Conservation (phyloP, 2,329 filamentous ascomycete genomes). For the Cladosporium sp. region DNA sequence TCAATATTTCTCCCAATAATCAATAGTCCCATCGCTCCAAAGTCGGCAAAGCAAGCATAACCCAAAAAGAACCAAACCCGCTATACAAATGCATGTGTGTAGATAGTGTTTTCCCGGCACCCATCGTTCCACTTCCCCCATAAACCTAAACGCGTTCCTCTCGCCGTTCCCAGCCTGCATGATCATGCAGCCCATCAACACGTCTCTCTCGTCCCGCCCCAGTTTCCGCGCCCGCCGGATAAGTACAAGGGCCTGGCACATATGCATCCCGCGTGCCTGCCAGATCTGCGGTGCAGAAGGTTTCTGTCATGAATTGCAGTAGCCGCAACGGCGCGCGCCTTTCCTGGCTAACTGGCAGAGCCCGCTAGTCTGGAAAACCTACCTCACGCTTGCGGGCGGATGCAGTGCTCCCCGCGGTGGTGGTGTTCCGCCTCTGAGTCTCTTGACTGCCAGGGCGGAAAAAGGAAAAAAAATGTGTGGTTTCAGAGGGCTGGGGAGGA, state of each 20-base stretch:
- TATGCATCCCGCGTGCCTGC: neutral
- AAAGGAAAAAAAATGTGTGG: slow-evolving; percentile 10
- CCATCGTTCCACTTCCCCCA: neutral
- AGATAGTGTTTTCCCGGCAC: neutral
- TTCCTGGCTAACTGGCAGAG: neutral
- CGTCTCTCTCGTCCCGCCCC: neutral
- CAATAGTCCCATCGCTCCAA: neutral
- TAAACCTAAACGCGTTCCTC: neutral
- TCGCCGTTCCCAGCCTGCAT: neutral
- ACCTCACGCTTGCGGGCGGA: neutral
- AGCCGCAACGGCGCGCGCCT: slow-evolving; percentile 5
- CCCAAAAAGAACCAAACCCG: neutral
- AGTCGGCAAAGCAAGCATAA: neutral
- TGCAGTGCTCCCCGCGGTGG: neutral
- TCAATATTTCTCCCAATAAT: neutral
- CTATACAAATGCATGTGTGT: neutral
- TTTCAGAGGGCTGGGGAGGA: slow-evolving; percentile 14
- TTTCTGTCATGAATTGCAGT: neutral
- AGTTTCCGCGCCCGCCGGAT: neutral
- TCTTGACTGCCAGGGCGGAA: neutral
- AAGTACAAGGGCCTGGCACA: neutral
- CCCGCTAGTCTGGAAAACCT: neutral
- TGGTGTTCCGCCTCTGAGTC: neutral
- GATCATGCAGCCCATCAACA: neutral
- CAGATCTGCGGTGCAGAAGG: slow-evolving; percentile 20